Evolutionary conservation across 2,329 filamentous ascomycete species (phyloP), one percentile per base, ranked within the genome.

Genomic region (Cytospora chrysosperma): DNA sequence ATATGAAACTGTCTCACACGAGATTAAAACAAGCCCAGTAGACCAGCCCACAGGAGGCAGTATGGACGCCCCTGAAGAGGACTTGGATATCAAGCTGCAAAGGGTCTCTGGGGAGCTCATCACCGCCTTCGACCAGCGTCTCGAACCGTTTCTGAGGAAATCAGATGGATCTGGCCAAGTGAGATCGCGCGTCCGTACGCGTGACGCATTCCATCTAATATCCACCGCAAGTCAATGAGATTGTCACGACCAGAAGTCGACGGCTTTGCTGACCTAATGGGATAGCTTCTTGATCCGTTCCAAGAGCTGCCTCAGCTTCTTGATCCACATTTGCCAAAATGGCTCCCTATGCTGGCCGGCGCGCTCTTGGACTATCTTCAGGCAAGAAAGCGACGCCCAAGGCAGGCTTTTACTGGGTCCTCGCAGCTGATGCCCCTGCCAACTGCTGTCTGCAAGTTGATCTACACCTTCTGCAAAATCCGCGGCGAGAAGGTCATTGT

Each of bases 231-330:
- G 66, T 24, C 28, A 63, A 34, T 19, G 15, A 30, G 1, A 17
- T 34, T 17, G 37, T 26, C 13, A 19, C n/a, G 30, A 6, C n/a
- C 15, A 12, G 30, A 26, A 8, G n/a, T 12, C 19, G 13, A 1
- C 27, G 61, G 69, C 71, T 70, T 66, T 32, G 30, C 27, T 68
- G 27, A 66, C 27, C 54, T 64, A 17, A 10, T 49, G 30, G 13
- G 40, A 13, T 57, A 72, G 80, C 74, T 84, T 5, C 85, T 99
- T 56, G 93, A 97, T 69, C 88, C 90, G 2, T 99, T 98, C 70
- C 94, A 98, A 81, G 93, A 97, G 79, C 89, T 96, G 68, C 95
- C 95, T 21, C 95, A 99, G 74, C 83, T 98, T 47, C 84, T 99
- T 28, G 95, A 99, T 76, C 86, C 92, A 12, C 85, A 94, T 74